These are phyloP conservation scores for Scheffersomyces titani DNA, from an alignment of 1,139 yeast genomes.

Conservation along the genomic window DNA sequence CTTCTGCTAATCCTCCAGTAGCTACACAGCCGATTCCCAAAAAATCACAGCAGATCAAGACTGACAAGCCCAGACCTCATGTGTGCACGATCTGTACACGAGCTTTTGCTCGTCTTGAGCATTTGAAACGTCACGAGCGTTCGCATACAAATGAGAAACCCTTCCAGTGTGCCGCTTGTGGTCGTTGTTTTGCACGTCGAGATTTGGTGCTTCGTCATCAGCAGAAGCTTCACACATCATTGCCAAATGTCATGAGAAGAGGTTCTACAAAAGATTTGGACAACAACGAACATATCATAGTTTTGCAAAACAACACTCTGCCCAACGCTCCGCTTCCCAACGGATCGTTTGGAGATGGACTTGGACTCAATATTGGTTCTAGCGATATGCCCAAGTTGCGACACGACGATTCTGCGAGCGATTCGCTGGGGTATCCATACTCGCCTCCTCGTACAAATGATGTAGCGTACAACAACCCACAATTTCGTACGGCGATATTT, in stretches of 20 bases:
- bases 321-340: slow-evolving; percentile 47
- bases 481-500: slow-evolving; percentile 23
- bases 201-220: slow-evolving; percentile 51
- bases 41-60: slow-evolving; percentile 79
- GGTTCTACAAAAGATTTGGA: slow-evolving; percentile 15
- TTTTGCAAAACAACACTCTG: slow-evolving; percentile 44
- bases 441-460: neutral
- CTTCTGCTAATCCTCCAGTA: neutral
- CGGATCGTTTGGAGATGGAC: slow-evolving; percentile 8
- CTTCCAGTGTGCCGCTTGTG: slow-evolving; percentile 51
- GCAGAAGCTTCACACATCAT: slow-evolving; percentile 34
- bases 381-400: neutral
- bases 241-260: slow-evolving; percentile 17
- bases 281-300: slow-evolving; percentile 41
- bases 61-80: slow-evolving; percentile 50
- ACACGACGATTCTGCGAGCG: neutral
- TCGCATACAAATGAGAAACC: slow-evolving; percentile 38
- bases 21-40: slow-evolving; percentile 76
- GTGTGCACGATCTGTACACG: slow-evolving; percentile 32
- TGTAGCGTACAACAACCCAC: slow-evolving; percentile 12
- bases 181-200: slow-evolving; percentile 51
- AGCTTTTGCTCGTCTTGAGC: slow-evolving; percentile 35
- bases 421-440: neutral
- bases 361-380: neutral
- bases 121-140: slow-evolving; percentile 33